Evolutionary conservation across 2,329 filamentous ascomycete genomes (phyloP).

Genomic region (Ophiostoma perfectum): DNA sequence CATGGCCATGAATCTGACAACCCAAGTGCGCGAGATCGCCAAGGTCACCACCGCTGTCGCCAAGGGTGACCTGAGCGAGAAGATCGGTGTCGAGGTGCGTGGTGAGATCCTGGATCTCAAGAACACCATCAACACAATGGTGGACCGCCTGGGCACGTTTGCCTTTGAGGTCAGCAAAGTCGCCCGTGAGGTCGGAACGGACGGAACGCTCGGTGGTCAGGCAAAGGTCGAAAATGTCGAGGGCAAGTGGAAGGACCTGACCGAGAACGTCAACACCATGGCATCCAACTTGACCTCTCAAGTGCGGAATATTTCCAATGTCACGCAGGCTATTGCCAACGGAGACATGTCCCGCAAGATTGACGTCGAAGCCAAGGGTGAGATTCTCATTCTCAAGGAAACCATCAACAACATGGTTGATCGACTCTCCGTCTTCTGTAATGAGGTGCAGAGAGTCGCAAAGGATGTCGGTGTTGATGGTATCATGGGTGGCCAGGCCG

Average conservation of each 20-base stretch:
- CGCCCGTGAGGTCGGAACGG: slow-evolving; percentile 91
- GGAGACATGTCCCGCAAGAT: slow-evolving; percentile 96
- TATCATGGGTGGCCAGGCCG: slow-evolving; percentile 96
- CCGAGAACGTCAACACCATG: slow-evolving; percentile 80
- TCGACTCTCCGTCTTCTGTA: slow-evolving; percentile 88
- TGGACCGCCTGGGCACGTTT: slow-evolving; percentile 92
- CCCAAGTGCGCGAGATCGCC: slow-evolving; percentile 95
- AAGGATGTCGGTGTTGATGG: slow-evolving; percentile 96
- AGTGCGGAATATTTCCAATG: slow-evolving; percentile 88
- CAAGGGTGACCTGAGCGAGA: slow-evolving; percentile 87
- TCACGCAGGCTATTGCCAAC: slow-evolving; percentile 90
- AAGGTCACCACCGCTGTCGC: slow-evolving; percentile 95
- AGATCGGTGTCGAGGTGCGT: slow-evolving; percentile 88
- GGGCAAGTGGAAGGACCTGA: slow-evolving; percentile 97
- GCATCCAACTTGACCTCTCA: slow-evolving; percentile 62
- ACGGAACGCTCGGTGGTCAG: slow-evolving; percentile 89
- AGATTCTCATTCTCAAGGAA: slow-evolving; percentile 88
- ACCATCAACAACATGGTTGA: slow-evolving; percentile 99
- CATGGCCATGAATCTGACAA: slow-evolving; percentile 97
- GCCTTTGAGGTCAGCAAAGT: slow-evolving; percentile 95
- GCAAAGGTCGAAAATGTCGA: slow-evolving; percentile 91
- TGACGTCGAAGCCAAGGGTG: slow-evolving; percentile 88
- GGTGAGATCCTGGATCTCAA: slow-evolving; percentile 95
- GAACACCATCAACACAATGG: slow-evolving; percentile 98
- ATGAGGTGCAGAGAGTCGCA: slow-evolving; percentile 90